phyloP scores from a whole-genome alignment of 169 alveolate genomes.

The Eimeria praecox region DNA sequence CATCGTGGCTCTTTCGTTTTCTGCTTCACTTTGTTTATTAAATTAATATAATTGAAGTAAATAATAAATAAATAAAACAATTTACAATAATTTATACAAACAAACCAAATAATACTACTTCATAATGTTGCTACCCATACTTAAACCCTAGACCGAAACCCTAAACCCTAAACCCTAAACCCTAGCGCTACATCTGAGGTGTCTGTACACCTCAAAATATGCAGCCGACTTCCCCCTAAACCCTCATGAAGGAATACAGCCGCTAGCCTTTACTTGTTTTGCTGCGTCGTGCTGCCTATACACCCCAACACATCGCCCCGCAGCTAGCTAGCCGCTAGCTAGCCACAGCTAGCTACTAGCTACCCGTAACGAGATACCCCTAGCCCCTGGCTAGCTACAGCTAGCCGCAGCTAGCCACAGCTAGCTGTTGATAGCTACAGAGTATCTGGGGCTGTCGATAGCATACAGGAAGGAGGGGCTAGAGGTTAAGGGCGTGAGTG shows the following conservation, averaged over 20 bases:
- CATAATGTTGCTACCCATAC: conserved; percentile 60
- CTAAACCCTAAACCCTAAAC: conserved; percentile 45
- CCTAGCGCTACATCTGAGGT: not conserved
- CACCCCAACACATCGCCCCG: not conserved
- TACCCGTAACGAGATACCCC: not conserved
- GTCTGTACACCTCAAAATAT: conserved; percentile 12
- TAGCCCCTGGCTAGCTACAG: not conserved
- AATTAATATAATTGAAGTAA: conserved; percentile 89
- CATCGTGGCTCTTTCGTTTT: not conserved
- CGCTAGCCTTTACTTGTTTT: not conserved
- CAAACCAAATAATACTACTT: conserved; percentile 91
- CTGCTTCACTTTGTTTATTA: not conserved
- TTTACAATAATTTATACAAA: conserved; percentile 89
- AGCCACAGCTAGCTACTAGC: conserved; percentile 1
- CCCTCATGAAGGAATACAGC: not conserved
- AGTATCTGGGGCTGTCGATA: not conserved
- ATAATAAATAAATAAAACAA: conserved; percentile 92
- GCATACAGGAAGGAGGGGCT: not conserved
- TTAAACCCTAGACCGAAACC: conserved; percentile 72
- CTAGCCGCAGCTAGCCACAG: conserved; percentile 7
- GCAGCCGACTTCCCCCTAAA: not conserved
- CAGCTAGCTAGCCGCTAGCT: conserved; percentile 23
- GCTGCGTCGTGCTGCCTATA: not conserved
- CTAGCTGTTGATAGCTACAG: not conserved
- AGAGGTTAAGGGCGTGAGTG: not conserved